These are phyloP conservation scores for Starmerella etchellsii DNA, from an alignment of 805 yeast genomes.

Conservation along the genomic window DNA sequence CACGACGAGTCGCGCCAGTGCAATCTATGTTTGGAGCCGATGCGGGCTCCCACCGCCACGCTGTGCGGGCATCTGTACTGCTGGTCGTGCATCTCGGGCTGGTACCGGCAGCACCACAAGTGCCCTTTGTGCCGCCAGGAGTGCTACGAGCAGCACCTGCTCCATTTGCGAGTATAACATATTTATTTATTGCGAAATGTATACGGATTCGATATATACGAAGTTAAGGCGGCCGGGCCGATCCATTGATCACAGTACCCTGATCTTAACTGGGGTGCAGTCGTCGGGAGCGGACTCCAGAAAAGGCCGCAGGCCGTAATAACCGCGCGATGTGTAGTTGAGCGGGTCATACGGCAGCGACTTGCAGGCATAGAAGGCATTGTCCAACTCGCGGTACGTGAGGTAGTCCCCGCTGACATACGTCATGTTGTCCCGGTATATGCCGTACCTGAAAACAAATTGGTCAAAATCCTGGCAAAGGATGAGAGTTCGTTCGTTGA, in stretches of 20 bases:
- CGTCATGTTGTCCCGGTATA: neutral
- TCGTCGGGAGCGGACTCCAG: conserved; percentile 1
- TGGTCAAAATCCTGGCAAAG: neutral
- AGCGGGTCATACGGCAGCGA: conserved; percentile 11
- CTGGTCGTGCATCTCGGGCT: conserved; percentile 79
- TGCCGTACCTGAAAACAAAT: conserved; percentile 1
- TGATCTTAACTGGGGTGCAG: conserved; percentile 12
- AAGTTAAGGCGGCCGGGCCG: no score
- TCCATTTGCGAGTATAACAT: conserved; percentile 40
- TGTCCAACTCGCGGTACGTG: conserved; percentile 6
- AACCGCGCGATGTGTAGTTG: neutral
- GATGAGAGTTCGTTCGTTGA: neutral
- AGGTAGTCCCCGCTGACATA: conserved; percentile 2
- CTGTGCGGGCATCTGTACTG: conserved; percentile 89
- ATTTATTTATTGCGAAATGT: no score
- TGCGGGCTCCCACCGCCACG: conserved; percentile 74
- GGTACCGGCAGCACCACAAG: conserved; percentile 79
- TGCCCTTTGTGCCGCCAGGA: conserved; percentile 83
- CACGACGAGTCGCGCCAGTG: conserved; percentile 62
- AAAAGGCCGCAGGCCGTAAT: conserved; percentile 4
- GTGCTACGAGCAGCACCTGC: conserved; percentile 47
- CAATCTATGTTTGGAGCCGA: conserved; percentile 67
- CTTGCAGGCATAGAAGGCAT: conserved; percentile 13
- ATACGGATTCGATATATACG: no score
- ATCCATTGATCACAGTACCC: no score